Evolutionary conservation across 2,329 filamentous ascomycete species (phyloP), one percentile per base, ranked within the genome.

Genomic region (Drechslerella stenobrocha): DNA sequence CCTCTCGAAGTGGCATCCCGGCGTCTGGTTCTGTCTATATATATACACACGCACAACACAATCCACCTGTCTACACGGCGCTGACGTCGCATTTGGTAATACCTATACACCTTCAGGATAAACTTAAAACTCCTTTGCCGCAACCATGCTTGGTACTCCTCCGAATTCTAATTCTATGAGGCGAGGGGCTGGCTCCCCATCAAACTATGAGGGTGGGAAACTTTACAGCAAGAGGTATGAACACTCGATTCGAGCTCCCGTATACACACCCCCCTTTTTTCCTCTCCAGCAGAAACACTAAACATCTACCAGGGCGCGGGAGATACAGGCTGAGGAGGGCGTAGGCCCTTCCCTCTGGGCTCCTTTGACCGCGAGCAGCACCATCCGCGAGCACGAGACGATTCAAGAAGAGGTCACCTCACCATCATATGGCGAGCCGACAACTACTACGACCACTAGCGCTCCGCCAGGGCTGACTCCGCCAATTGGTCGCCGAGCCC

Each of bases 241-340:
- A 71, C 15, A 24, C 28, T 24, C 26, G 70, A 72, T 65, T 63
- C 70, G 57, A 42, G 37, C 9, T n/a, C 20, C 44, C 47, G 30
- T 18, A n/a, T n/a, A n/a, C n/a, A n/a, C n/a, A n/a, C n/a, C n/a
- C n/a, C n/a, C n/a, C n/a, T n/a, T n/a, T n/a, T n/a, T n/a, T n/a
- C n/a, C n/a, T 48, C 23, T 32, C 26, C 22, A 48, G 15, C 45
- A n/a, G 45, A 18, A 11, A 20, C 7, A 20, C 42, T 28, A 20
- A 11, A 46, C 37, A 18, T 20, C 2, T 3, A 42, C 13, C 74
- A 96, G 92, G 75, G 91, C 93, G 72, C 84, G 93, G 76, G 93
- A 98, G 78, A 96, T 97, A 70, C 92, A 97, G 79, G 91, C 91
- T 56, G 91, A 96, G 79, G 92, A 97, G 82, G 91, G 91, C 52